Base-by-base conservation (phyloP, 768 basidiomycete species). In the Boletus patriciae region DNA sequence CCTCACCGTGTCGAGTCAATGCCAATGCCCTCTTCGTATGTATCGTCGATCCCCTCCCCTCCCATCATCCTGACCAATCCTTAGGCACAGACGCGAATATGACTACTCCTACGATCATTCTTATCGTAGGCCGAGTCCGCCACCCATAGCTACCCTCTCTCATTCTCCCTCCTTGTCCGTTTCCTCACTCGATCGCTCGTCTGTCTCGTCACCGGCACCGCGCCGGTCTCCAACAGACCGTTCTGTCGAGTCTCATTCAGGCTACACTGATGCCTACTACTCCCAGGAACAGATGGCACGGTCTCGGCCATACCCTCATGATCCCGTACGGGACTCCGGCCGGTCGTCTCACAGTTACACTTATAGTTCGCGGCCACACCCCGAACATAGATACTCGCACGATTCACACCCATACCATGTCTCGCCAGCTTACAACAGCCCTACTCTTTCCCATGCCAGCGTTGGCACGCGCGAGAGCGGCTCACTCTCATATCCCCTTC, bases 131-230 rank as follows among this genome's bases (percentile, higher is more conserved):
- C 79, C 76, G 54, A 82, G 74, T 52, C 83, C 77, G 34, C 81
- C 76, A 2, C 81, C 77, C 57, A 80, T 79, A 58, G 79, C 79
- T 11, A 77, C 78, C 43, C 75, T 77, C 58, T 73, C 83, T 25
- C 81, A 83, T 65, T 87, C 86, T 0, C 84, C 86, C 40, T 81
- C 84, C 7, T 73, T 82, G 36, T 85, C 83, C 11, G 77, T 80
- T 36, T 82, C 83, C 43, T 83, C 83, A 0, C 74, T 81, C 36
- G 84, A 85, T 74, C 80, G 83, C 64, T 81, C 82, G 44, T 79
- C 82, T 34, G 79, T 82, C 44, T 79, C 78, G n/a, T 83, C 84
- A 1, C 83, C 87, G 8, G 82, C 83, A 58, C 65, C 79, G 52
- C 75, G 81, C 63, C 71, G 77, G 59, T 74, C 76, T 3, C 59